These are phyloP conservation scores for Penicillium palitans DNA, from an alignment of 2,329 filamentous ascomycete species.

Conservation along the genomic window DNA sequence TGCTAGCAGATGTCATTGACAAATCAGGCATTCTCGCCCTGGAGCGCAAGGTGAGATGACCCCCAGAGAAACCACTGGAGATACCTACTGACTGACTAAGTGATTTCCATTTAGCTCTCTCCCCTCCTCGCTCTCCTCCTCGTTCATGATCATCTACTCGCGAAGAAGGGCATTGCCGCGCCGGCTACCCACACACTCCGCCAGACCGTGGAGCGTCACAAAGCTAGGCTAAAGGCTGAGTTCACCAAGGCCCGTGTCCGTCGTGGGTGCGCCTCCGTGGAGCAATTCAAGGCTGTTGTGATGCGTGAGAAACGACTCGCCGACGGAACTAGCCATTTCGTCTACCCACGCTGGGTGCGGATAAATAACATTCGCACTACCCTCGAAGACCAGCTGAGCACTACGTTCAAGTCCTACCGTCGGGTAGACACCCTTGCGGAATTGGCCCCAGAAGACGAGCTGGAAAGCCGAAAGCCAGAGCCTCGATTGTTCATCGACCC, in stretches of 20 bases:
- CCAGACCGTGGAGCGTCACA: conserved; percentile 74
- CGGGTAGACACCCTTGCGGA: conserved; percentile 58
- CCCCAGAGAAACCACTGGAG: conserved; percentile 3
- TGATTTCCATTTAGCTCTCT: conserved; percentile 61
- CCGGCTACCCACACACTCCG: conserved; percentile 77
- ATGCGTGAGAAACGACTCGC: conserved; percentile 48
- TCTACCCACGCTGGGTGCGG: conserved; percentile 86
- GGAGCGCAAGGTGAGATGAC: conserved; percentile 74
- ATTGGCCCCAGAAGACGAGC: conserved; percentile 49
- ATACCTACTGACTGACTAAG: conserved; percentile 42
- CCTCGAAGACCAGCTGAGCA: conserved; percentile 69
- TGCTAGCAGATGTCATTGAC: conserved; percentile 89
- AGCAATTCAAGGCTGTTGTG: conserved; percentile 56
- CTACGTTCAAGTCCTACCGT: conserved; percentile 68
- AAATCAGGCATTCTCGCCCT: conserved; percentile 70
- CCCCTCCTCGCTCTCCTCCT: conserved; percentile 78
- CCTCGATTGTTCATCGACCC: conserved; percentile 67
- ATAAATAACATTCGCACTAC: conserved; percentile 77
- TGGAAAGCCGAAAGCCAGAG: conserved; percentile 21
- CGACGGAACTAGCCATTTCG: conserved; percentile 28
- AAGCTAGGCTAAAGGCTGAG: conserved; percentile 75
- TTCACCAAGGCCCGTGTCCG: conserved; percentile 76
- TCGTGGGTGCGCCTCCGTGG: conserved; percentile 67
- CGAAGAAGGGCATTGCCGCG: conserved; percentile 79
- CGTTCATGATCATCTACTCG: conserved; percentile 79